Conservation (phyloP, 331 rosid species). For the Cucumis variabilis region DNA sequence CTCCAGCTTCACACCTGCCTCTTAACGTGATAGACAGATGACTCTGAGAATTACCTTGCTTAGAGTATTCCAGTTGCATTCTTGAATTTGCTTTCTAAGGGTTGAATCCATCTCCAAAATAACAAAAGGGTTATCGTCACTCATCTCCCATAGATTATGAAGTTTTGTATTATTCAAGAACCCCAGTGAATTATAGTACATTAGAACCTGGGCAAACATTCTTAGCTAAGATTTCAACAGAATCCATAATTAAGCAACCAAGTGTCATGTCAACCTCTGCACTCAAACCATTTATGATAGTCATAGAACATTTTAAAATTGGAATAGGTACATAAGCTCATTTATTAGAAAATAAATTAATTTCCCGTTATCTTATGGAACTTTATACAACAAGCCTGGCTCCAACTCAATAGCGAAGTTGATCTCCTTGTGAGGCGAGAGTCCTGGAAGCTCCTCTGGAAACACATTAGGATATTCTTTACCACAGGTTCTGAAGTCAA, state of each 20-base stretch:
- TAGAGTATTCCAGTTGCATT: constrained; percentile 95
- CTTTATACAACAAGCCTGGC: no score
- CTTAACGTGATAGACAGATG: no score
- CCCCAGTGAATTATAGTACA: neutral
- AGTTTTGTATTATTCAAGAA: constrained; percentile 23
- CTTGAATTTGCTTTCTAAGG: constrained; percentile 90
- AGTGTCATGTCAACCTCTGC: neutral
- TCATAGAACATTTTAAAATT: neutral
- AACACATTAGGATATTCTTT: no score
- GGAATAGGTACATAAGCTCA: neutral
- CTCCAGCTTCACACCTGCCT: no score
- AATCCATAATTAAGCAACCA: neutral
- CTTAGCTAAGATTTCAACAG: neutral
- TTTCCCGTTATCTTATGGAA: no score
- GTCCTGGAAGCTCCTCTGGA: no score
- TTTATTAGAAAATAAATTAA: no score
- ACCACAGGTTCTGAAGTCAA: no score
- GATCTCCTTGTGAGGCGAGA: no score
- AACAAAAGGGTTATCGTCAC: constrained; percentile 87
- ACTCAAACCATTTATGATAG: neutral
- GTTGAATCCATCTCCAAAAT: constrained; percentile 98
- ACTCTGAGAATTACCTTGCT: no score
- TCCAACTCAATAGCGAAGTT: no score
- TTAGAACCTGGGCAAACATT: neutral
- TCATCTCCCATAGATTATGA: constrained; percentile 71